A percentile compares a stretch with the other conserved stretches of the same genome.
These are phyloP conservation scores for Trichocomaceae sp. DNA, from an alignment of 2,329 filamentous ascomycete species.

Conservation along the genomic window DNA sequence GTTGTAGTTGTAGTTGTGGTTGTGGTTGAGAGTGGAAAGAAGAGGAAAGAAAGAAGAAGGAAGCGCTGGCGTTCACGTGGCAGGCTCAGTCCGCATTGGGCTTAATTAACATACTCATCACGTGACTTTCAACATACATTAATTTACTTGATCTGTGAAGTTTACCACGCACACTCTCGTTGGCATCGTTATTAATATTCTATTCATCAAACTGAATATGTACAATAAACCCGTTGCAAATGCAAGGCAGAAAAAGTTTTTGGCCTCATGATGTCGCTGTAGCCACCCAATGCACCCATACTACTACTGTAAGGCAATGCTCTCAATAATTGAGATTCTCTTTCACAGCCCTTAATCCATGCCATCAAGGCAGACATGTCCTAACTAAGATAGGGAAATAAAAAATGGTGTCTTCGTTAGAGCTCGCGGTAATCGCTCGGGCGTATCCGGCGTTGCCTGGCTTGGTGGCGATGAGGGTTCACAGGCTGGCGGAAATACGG, in stretches of 20 bases:
- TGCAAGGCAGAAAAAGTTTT: neutral
- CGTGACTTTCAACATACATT: no score
- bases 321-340: neutral
- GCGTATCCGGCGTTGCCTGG: constrained; percentile 68
- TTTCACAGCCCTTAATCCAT: neutral
- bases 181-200: neutral
- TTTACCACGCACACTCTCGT: no score
- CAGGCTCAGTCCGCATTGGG: no score
- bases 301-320: neutral
- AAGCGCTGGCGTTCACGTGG: neutral
- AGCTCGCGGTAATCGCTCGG: constrained; percentile 89
- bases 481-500: constrained; percentile 95
- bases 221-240: neutral
- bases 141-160: no score
- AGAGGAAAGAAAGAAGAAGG: neutral
- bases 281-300: neutral
- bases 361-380: neutral
- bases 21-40: neutral
- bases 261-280: neutral
- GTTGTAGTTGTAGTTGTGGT: no score
- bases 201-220: neutral
- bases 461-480: constrained; percentile 85
- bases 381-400: neutral
- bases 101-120: no score
- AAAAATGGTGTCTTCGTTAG: constrained; percentile 27